Evolutionary conservation across 108 stramenopile species (phyloP), one percentile per base, ranked within the genome.

Genomic region (Skeletonema marinoi): DNA sequence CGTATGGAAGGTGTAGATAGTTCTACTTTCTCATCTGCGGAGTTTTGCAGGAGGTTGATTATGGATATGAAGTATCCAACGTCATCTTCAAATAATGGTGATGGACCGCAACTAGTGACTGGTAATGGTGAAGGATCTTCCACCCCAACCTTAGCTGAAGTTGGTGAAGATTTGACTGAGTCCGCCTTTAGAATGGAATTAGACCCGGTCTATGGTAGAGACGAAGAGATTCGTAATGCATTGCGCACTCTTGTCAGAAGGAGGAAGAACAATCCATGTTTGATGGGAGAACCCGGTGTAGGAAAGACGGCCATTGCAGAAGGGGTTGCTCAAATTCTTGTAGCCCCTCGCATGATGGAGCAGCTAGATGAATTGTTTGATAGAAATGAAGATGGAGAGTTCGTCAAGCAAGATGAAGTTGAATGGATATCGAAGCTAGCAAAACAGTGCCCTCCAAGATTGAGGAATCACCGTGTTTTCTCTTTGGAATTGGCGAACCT

Each of bases 241-340:
- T 96, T 99, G 74, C 97, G 97, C 72, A 97, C 98, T 59, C 86
- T 99, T 21, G 90, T 91, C 65, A 89, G 99, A 33, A 88, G 98
- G 36, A 98, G 97, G 63, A 99, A 99, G 92, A 98, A 98, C 81
- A 99, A 99, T 82, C 98, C 98, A 3, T 90, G 97, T 14, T 83
- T 99, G 48, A 96, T 99, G 69, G 99, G 99, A 33, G 98, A 98
- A 79, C 98, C 99, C 3, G 98, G 98, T 59, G 97, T 97, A n/a
- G 97, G 97, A 48, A 98, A 98, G 85, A 98, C 99, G 16, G 99
- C 98, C 10, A 96, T 99, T 60, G 98, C 96, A n/a, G 98, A 99
- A 69, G 96, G 96, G 32, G 92, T 96, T 68, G 96, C 93, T 0
- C 90, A 93, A 44, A 94, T 96, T 71, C 82, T 96, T 33, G 93